Evolutionary conservation across 108 stramenopile genomes (phyloP), one percentile per base, ranked within the genome.

Genomic region (Pseudonitzschia multiseries): DNA sequence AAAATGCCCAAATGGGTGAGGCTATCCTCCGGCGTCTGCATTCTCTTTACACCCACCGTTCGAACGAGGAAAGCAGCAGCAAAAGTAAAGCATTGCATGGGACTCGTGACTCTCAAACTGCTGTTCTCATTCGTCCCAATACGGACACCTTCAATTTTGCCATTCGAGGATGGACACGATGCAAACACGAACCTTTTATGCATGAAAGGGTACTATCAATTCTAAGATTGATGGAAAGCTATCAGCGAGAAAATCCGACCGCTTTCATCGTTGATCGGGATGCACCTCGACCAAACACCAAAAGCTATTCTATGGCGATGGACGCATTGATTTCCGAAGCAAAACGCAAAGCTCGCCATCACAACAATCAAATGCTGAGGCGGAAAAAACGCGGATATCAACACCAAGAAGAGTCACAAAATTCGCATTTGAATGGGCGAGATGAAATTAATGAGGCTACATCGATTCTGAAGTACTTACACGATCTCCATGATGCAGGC

Each of bases 121-220:
- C n/a, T 17, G 27, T 41, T 60, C 3, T 29, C 18, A 33, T 73
- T 77, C 42, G 83, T 52, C 81, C 90, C 78, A 73, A 83, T 28
- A 89, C 88, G 13, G 89, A 90, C 26, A 80, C 90, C 0, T 91
- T 85, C 80, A 94, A 91, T 56, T 86, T 73, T 66, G 90, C 87
- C 9, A 78, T 94, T 54, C 77, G 90, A 53, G 90, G 87, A 61
- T 93, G 89, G 87, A 88, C 89, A 14, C 66, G 89, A 59, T 89
- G 87, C 57, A 77, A 84, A 28, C 74, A 75, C 17, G 81, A 83
- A 43, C 56, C 26, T 8, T 61, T 56, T 6, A 77, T 85, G 12
- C 86, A 78, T 12, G 82, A 74, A 8, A 76, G 61, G 59, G 80
- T 84, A 0, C 76, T 87, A 70, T 56, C 64, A 28, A 57, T 86